These are phyloP conservation scores for Sclerotinia glacialis DNA, from an alignment of 2,329 filamentous ascomycete genomes.

Conservation along the genomic window DNA sequence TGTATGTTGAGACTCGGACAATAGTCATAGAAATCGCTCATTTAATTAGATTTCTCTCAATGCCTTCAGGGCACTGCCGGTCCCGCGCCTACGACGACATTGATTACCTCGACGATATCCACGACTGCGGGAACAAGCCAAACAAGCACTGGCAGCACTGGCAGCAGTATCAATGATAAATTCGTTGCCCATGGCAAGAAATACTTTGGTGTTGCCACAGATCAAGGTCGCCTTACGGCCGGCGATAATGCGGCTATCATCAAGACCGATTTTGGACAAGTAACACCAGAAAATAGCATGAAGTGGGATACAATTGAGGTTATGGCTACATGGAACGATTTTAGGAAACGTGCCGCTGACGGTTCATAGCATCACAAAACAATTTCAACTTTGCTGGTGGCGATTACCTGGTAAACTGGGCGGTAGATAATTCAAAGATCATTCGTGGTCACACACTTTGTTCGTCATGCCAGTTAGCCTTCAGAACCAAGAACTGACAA, in stretches of 20 bases:
- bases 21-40: neutral
- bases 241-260: slow-evolving; percentile 54
- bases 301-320: slow-evolving; percentile 61
- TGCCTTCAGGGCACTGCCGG: slow-evolving; percentile 28
- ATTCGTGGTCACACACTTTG: slow-evolving; percentile 66
- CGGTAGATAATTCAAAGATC: slow-evolving; percentile 53
- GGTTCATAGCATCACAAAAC: slow-evolving; percentile 40
- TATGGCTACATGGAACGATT: slow-evolving; percentile 8
- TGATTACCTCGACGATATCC: slow-evolving; percentile 16
- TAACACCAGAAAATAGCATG: slow-evolving; percentile 68
- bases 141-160: slow-evolving; percentile 24
- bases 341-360: neutral
- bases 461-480: slow-evolving; percentile 45
- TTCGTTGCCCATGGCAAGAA: slow-evolving; percentile 63
- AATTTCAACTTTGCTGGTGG: slow-evolving; percentile 55
- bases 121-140: slow-evolving; percentile 5
- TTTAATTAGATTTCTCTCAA: slow-evolving; percentile 30
- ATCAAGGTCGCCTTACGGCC: slow-evolving; percentile 51
- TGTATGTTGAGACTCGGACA: slow-evolving; percentile 6
- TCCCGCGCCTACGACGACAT: slow-evolving; percentile 16
- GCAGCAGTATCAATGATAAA: slow-evolving; percentile 51
- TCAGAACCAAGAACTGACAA: slow-evolving; percentile 52
- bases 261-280: slow-evolving; percentile 58
- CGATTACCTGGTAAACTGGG: slow-evolving; percentile 60
- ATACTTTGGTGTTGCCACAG: slow-evolving; percentile 60